Conservation (phyloP, 257 asterid species). For the Cinchona pubescens region DNA sequence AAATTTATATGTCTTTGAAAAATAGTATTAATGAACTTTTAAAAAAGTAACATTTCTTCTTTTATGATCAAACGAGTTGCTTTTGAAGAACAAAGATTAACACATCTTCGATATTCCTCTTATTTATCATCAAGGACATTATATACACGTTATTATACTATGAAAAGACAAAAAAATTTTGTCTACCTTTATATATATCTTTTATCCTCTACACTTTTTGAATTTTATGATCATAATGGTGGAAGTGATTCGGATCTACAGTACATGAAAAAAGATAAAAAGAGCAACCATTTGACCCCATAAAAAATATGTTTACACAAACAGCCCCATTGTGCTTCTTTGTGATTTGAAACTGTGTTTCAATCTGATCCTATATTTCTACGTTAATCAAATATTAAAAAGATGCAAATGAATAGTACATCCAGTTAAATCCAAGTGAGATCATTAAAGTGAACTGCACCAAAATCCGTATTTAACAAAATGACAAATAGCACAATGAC, state of each 20-base stretch:
- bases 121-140: not conserved
- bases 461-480: not conserved
- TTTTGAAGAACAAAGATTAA: not conserved
- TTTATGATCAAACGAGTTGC: not conserved
- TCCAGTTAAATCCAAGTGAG: not conserved
- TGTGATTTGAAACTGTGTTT: not conserved
- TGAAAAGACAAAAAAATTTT: no score
- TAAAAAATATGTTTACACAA: no score
- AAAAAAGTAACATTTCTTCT: not conserved
- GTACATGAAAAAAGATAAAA: not conserved
- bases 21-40: not conserved
- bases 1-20: no score
- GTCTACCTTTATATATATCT: not conserved
- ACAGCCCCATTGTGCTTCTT: not conserved
- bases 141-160: no score
- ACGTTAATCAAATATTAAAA: no score
- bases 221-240: not conserved
- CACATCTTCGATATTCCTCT: not conserved
- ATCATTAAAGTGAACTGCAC: not conserved
- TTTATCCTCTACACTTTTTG: no score
- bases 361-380: no score
- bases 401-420: no score
- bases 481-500: constrained; percentile 7
- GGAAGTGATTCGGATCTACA: not conserved
- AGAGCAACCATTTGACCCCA: not conserved